Evolutionary conservation across 345 rosid genomes (phyloP), one percentile per base, ranked within the genome.

Genomic region (Hibiscus tridactylites): DNA sequence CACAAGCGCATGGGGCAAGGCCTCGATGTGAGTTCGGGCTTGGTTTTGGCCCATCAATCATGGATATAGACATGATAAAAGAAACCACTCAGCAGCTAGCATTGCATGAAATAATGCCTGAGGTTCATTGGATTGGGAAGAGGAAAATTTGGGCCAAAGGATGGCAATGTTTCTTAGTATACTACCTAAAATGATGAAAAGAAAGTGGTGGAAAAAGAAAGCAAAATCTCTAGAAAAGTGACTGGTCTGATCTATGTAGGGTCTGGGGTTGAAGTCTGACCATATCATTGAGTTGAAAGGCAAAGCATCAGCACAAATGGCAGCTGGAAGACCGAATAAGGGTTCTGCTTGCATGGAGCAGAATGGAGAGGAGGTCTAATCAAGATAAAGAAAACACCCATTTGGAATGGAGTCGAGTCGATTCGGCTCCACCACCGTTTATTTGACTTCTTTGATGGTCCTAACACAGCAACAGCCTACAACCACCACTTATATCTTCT

Each of bases 111-210:
- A 9, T 42, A 42, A 42, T 42, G 46, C 11, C 46, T 9, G 3
- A 8, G 11, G 11, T 42, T 42, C 46, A 42, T 42, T 42, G 46
- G 46, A 42, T 42, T 42, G 46, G 11, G 11, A 42, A 1, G 46
- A 42, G 46, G 46, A 42, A 42, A 42, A 8, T 42, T 8, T 42
- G 11, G 46, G 46, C 11, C 46, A 93, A 94, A 50, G 85, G 74
- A 5, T 47, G 42, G 42, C 16, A 47, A 47, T 13, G 53, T 11
- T 49, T 49, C 54, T 49, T 49, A 13, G 54, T 60, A 29, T 12
- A 29, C 37, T 26, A 28, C 6, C 9, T 6, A 15, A 31, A 31
- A 39, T 42, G 16, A 10, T 10, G 10, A 11, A 28, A 44, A 66
- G 6, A 66, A 44, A 26, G 33, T n/a, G n/a, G n/a, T n/a, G n/a